Conservation (phyloP, 2,329 filamentous ascomycete species). For the Xenoacremonium recifei region DNA sequence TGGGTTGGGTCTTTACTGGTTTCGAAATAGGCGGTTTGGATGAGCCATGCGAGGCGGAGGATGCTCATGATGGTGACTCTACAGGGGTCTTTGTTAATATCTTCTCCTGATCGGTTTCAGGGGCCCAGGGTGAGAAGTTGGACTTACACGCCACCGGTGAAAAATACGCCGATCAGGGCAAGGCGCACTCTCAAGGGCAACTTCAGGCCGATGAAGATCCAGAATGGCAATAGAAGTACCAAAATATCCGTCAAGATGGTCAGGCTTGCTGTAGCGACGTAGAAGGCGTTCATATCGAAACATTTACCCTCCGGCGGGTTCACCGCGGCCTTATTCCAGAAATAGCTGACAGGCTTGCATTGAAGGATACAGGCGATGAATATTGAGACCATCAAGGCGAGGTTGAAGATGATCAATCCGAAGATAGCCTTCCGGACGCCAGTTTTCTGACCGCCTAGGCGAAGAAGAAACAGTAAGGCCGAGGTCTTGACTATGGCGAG, state of each 20-base stretch:
- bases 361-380: conserved; percentile 40
- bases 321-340: conserved; percentile 6
- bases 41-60: conserved; percentile 30
- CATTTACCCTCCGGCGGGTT: conserved; percentile 21
- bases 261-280: conserved; percentile 32
- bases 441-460: conserved; percentile 36
- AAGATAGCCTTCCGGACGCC: conserved; percentile 26
- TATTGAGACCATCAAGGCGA: conserved; percentile 31
- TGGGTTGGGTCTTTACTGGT: conserved; percentile 19
- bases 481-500: conserved; percentile 45
- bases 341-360: conserved; percentile 30
- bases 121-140: too few species aligned
- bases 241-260: conserved; percentile 42
- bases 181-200: conserved; percentile 35
- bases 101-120: not conserved
- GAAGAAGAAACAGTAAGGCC: conserved; percentile 41
- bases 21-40: conserved; percentile 21
- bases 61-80: conserved; percentile 33
- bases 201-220: conserved; percentile 39
- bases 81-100: not conserved
- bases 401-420: conserved; percentile 33
- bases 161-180: conserved; percentile 39
- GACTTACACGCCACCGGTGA: conserved; percentile 36
- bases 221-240: conserved; percentile 38
- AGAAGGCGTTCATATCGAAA: conserved; percentile 30